phyloP scores from a whole-genome alignment of 768 basidiomycete genomes.

The Hericium rajendrae region DNA sequence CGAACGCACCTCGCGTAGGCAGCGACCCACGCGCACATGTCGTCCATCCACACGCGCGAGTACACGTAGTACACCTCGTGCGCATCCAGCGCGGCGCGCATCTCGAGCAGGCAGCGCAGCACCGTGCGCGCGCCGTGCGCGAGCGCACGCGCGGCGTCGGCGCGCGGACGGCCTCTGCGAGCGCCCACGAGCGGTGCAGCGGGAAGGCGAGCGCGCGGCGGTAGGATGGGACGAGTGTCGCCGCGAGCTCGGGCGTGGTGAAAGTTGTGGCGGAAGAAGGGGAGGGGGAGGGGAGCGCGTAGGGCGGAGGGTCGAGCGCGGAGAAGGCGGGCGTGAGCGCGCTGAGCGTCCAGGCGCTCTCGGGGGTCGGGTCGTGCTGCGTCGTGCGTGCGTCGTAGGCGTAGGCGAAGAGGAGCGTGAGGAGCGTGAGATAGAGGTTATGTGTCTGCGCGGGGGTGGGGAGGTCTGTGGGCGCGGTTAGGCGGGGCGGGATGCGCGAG shows the following conservation, averaged over 20 bases:
- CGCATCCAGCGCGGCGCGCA: conserved; percentile 66
- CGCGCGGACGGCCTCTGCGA: conserved; percentile 57
- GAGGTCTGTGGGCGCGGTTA: conserved; percentile 40
- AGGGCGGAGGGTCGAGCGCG: conserved; percentile 69
- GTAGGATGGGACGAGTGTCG: conserved; percentile 53
- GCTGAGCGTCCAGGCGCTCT: conserved; percentile 83
- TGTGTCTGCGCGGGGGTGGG: conserved; percentile 44
- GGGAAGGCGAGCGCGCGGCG: conserved; percentile 71
- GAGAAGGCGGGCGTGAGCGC: conserved; percentile 68
- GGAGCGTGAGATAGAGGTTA: conserved; percentile 56
- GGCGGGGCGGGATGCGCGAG: background rate
- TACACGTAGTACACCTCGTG: conserved; percentile 88
- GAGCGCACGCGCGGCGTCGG: conserved; percentile 53
- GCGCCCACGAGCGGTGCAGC: conserved; percentile 65
- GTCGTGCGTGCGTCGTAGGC: conserved; percentile 75
- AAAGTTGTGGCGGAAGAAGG: conserved; percentile 26
- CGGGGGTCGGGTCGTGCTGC: conserved; percentile 71
- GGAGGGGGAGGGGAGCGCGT: conserved; percentile 12
- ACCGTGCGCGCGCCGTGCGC: conserved; percentile 51
- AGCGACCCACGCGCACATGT: conserved; percentile 77
- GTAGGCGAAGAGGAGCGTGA: conserved; percentile 70
- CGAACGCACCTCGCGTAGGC: conserved; percentile 53
- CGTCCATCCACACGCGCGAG: conserved; percentile 79
- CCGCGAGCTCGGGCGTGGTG: conserved; percentile 21
- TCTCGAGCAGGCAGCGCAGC: conserved; percentile 56